Evolutionary conservation across 208 protist species (phyloP), one percentile per base, ranked within the genome.

Genomic region (Trypanosoma lewisi): DNA sequence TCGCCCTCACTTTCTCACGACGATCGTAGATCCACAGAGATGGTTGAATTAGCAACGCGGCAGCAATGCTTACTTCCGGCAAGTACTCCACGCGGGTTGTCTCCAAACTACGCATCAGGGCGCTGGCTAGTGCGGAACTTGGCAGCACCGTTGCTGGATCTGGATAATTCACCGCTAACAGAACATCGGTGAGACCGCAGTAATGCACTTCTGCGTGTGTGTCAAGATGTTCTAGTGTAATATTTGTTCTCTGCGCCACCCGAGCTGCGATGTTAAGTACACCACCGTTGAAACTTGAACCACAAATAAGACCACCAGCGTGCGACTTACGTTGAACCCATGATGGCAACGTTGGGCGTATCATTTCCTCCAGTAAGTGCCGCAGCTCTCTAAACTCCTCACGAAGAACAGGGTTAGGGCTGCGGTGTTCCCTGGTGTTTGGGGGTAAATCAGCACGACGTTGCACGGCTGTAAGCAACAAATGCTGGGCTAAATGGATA

Each of bases 121-220:
- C 89, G 42, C 56, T 73, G 5, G 65, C 33, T 23, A 95, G 56
- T 34, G 89, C 89, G 30, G 78, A 69, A 39, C 58, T 76, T 21
- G 89, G 82, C 53, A 95, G 59, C 33, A 93, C 83, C 11, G 78
- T 57, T 17, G 67, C 48, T 33, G 84, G 77, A 47, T 91, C 76
- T 0, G 85, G 82, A 66, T 90, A 95, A 45, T 78, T 84, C 12
- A 69, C 71, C 7, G 80, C 71, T 27, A 95, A 62, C 28, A 95
- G 64, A 0, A 93, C 80, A 55, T 95, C 89, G 11, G 89, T 93
- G 27, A 93, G 70, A 12, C 82, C 84, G 58, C 85, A 91, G 67
- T 87, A 95, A 56, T 91, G 83, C 62, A 87, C 70, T 59, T 75
- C 67, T 17, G 85, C 76, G 63, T 92, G 77, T 21, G 79, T 75